Evolutionary conservation across 495 filamentous ascomycete species (phyloP), one percentile per base, ranked within the genome.

Genomic region (Opeltia flavorubescens): DNA sequence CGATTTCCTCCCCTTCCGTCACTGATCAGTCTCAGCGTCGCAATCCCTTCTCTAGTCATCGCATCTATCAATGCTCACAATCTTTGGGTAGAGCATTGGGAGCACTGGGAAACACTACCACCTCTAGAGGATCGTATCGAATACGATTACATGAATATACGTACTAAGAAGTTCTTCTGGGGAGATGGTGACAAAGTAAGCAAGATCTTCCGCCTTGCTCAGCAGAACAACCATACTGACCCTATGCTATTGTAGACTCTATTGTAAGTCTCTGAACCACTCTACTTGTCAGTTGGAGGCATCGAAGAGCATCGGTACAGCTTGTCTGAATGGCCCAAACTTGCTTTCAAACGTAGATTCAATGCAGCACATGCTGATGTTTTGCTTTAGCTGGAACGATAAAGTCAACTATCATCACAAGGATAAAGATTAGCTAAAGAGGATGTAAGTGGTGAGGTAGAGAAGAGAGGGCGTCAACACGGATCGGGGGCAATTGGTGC

Each of bases 391-490:
- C 82, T 98, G 91, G 91, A 98, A 98, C 68, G 65, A 72, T 51
- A 72, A 68, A 25, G 86, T 94, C 71, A 98, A 98, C 76, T 89
- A 94, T 73, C 87, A 95, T 78, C 86, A 93, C 75, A 80, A 79
- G 66, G 84, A 93, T 69, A 82, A 87, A 43, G 42, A 29, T 30
- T 13, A 23, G 20, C 20, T 9, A 21, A 26, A 23, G 1, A 43
- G 40, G 11, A 17, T 36, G 34, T 49, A 39, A 29, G 18, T 27
- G 15, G 7, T n/a, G 7, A 18, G 43, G 17, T 26, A 41, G 21
- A 9, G 30, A 12, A 9, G 4, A 23, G 20, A 17, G 24, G 21
- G 25, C 21, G 20, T 15, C n/a, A n/a, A n/a, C n/a, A n/a, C n/a
- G n/a, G n/a, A n/a, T n/a, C n/a, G n/a, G n/a, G n/a, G n/a, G n/a